These are phyloP conservation scores for Xylaria sp. DNA, from an alignment of 2,329 filamentous ascomycete genomes.

Conservation along the genomic window DNA sequence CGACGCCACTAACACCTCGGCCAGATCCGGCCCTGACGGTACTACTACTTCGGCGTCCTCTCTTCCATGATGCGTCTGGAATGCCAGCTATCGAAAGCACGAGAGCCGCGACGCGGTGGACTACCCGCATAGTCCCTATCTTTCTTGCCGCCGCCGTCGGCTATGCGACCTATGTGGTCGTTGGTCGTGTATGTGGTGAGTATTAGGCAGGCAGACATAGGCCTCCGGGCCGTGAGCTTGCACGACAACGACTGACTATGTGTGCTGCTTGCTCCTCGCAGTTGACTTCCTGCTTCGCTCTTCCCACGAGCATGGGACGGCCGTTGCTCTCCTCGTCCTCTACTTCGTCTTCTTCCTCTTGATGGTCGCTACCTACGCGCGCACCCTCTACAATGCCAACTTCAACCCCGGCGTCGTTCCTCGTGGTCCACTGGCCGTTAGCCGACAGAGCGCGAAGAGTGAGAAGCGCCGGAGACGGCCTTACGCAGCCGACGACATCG, in stretches of 20 bases:
- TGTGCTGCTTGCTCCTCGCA: constrained; percentile 48
- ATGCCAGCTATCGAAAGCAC: constrained; percentile 52
- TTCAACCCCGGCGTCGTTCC: constrained; percentile 80
- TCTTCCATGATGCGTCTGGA: constrained; percentile 41
- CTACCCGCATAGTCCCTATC: constrained; percentile 75
- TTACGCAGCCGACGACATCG: constrained; percentile 47
- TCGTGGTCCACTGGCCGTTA: constrained; percentile 60
- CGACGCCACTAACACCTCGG: not conserved
- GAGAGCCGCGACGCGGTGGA: constrained; percentile 64
- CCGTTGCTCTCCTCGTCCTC: constrained; percentile 75
- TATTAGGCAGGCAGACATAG: constrained; percentile 33
- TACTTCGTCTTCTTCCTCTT: constrained; percentile 78
- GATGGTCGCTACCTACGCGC: constrained; percentile 74
- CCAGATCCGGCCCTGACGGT: not conserved
- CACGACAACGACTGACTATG: too few relatives aligned
- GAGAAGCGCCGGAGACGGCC: constrained; percentile 41
- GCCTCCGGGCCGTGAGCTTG: too few relatives aligned
- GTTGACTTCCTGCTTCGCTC: constrained; percentile 76
- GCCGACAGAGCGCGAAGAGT: constrained; percentile 46
- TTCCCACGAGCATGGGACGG: constrained; percentile 64
- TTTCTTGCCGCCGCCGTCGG: constrained; percentile 73
- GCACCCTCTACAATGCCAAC: constrained; percentile 75
- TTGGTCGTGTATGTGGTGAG: constrained; percentile 75
- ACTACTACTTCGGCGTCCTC: not conserved
- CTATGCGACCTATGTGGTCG: constrained; percentile 78